These are phyloP conservation scores for Cucurbita ficifolia DNA, from an alignment of 306 rosid genomes.

Conservation along the genomic window DNA sequence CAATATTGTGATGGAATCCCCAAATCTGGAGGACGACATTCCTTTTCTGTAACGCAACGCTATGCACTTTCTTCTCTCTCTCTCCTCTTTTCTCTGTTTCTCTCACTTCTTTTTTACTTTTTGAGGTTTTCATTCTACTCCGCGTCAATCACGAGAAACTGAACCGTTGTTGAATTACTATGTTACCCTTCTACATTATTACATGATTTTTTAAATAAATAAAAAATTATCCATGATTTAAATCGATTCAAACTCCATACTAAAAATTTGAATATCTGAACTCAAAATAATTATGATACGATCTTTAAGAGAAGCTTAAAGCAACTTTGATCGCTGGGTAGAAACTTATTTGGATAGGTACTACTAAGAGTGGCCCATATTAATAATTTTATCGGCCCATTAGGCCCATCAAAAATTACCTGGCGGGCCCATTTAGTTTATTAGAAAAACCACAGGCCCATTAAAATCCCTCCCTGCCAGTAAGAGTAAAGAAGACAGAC, in stretches of 20 bases:
- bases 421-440: background rate
- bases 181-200: background rate
- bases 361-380: background rate
- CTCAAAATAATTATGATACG: too few relatives aligned
- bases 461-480: background rate
- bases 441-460: background rate
- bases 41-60: background rate
- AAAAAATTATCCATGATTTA: too few relatives aligned
- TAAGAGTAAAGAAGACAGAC: background rate
- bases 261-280: too few relatives aligned
- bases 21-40: conserved; percentile 22
- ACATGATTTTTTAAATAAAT: too few relatives aligned
- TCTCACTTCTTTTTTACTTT: too few relatives aligned
- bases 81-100: background rate
- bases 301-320: too few relatives aligned
- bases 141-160: background rate
- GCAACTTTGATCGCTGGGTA: too few relatives aligned
- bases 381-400: background rate
- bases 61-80: background rate
- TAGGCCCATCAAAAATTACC: background rate
- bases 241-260: too few relatives aligned
- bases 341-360: too few relatives aligned
- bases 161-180: background rate
- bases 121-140: too few relatives aligned
- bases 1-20: conserved; percentile 22